Conservation (phyloP, 2,329 filamentous ascomycete genomes). For the Chaetomiaceae sp. region DNA sequence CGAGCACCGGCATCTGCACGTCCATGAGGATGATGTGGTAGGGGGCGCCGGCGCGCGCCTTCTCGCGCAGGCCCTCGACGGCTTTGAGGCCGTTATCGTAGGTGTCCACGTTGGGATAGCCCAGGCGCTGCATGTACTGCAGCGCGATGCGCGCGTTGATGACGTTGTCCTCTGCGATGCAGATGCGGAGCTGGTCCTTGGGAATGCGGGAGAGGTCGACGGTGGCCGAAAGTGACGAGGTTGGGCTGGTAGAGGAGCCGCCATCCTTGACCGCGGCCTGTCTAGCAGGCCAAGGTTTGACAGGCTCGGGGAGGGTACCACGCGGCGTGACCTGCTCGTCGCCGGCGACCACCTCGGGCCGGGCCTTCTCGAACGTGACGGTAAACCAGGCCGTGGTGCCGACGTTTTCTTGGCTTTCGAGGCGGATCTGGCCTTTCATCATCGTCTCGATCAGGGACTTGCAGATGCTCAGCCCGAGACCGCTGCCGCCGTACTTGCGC, state of each 20-base stretch:
- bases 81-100: slow-evolving; percentile 87
- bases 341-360: slow-evolving; percentile 51
- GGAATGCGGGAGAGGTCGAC: slow-evolving; percentile 66
- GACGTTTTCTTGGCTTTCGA: slow-evolving; percentile 67
- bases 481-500: slow-evolving; percentile 85
- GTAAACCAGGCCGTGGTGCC: slow-evolving; percentile 74
- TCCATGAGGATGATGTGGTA: slow-evolving; percentile 95
- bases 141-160: slow-evolving; percentile 95
- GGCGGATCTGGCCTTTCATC: slow-evolving; percentile 77
- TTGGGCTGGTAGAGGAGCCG: slow-evolving; percentile 7
- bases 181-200: slow-evolving; percentile 74
- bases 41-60: slow-evolving; percentile 63
- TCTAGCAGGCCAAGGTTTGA: not conserved
- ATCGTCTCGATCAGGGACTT: slow-evolving; percentile 90
- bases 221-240: slow-evolving; percentile 28
- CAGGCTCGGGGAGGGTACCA: slow-evolving; percentile 13
- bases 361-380: slow-evolving; percentile 78
- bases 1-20: slow-evolving; percentile 89
- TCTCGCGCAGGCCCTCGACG: slow-evolving; percentile 73
- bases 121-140: slow-evolving; percentile 79
- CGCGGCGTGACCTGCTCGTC: slow-evolving; percentile 39
- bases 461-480: slow-evolving; percentile 86
- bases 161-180: slow-evolving; percentile 90
- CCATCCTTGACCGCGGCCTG: not conserved
- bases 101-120: slow-evolving; percentile 74